Evolutionary conservation across 2,329 filamentous ascomycete species (phyloP).

Genomic region (Trichoderma sp.): DNA sequence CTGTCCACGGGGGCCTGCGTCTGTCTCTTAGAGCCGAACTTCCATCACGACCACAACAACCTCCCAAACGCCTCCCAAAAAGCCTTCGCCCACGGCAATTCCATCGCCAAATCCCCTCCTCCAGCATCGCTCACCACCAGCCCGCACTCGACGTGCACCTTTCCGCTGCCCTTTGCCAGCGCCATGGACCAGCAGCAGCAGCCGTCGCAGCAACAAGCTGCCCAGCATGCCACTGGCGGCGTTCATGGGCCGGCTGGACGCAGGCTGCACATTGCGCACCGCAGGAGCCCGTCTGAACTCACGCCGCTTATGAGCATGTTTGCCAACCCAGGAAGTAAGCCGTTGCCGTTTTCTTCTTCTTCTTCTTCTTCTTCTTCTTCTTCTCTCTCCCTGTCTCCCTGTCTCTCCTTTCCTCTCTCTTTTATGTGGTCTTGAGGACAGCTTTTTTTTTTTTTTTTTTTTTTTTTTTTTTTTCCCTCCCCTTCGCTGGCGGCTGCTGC

Average conservation of each 20-base stretch:
- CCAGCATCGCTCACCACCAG: slow-evolving; percentile 24
- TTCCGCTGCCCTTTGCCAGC: slow-evolving; percentile 45
- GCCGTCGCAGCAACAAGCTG: slow-evolving; percentile 43
- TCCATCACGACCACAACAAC: slow-evolving; percentile 9
- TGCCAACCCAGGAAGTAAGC: slow-evolving; percentile 62
- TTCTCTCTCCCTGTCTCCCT: no score
- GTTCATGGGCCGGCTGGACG: slow-evolving; percentile 76
- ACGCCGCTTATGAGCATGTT: slow-evolving; percentile 97
- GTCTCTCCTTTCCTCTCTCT: no score
- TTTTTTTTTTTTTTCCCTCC: no score
- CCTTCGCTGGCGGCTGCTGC: neutral
- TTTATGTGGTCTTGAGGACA: neutral
- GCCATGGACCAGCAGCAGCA: slow-evolving; percentile 62
- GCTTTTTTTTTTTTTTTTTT: neutral
- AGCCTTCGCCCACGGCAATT: slow-evolving; percentile 6
- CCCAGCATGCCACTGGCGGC: slow-evolving; percentile 51
- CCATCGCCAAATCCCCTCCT: slow-evolving; percentile 13
- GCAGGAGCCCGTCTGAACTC: slow-evolving; percentile 93
- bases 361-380: neutral
- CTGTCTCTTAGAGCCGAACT: slow-evolving; percentile 24
- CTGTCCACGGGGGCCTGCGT: slow-evolving; percentile 23
- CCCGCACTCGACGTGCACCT: slow-evolving; percentile 45
- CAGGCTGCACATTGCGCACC: slow-evolving; percentile 94
- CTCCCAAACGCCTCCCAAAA: neutral
- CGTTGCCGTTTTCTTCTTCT: neutral